Conservation (phyloP, 768 basidiomycete genomes). For the Amanita brunnescens region DNA sequence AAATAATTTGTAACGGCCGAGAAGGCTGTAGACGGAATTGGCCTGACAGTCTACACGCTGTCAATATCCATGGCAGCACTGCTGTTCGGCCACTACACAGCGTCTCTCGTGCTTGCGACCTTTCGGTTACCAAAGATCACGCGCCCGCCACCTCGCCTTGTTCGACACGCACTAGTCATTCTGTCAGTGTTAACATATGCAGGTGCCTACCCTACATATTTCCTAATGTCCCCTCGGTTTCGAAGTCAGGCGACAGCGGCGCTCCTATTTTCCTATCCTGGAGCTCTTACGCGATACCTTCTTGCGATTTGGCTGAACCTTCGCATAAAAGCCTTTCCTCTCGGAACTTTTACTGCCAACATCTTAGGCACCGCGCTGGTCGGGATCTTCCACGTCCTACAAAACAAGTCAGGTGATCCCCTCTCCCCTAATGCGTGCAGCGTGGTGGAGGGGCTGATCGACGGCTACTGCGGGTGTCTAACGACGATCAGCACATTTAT, state of each 20-base stretch:
- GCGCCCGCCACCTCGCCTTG: conserved; percentile 26
- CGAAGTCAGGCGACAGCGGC: conserved; percentile 81
- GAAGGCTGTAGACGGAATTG: conserved; percentile 83
- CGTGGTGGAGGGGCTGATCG: conserved; percentile 71
- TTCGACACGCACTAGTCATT: conserved; percentile 43
- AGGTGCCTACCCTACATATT: conserved; percentile 72
- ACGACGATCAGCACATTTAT: conserved; percentile 93
- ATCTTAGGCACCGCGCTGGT: conserved; percentile 76
- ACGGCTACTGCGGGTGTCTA: conserved; percentile 94
- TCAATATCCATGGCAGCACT: conserved; percentile 71
- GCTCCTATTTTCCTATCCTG: conserved; percentile 84
- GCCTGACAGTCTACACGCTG: conserved; percentile 72
- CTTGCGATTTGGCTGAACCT: conserved; percentile 69
- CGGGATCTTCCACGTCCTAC: conserved; percentile 62
- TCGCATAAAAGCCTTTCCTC: conserved; percentile 49
- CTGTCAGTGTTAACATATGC: conserved; percentile 62
- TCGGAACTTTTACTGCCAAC: conserved; percentile 77
- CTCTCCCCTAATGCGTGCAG: conserved; percentile 51
- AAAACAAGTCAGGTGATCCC: conserved; percentile 35
- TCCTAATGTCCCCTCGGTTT: conserved; percentile 55
- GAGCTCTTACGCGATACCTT: conserved; percentile 75
- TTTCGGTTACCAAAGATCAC: conserved; percentile 23
- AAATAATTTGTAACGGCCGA: not conserved
- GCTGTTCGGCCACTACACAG: conserved; percentile 61
- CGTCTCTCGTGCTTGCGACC: conserved; percentile 29